A percentile compares a stretch with the other conserved stretches of the same genome.
phyloP scores from a whole-genome alignment of 257 asterid genomes.

The Solanum chiquidenum region DNA sequence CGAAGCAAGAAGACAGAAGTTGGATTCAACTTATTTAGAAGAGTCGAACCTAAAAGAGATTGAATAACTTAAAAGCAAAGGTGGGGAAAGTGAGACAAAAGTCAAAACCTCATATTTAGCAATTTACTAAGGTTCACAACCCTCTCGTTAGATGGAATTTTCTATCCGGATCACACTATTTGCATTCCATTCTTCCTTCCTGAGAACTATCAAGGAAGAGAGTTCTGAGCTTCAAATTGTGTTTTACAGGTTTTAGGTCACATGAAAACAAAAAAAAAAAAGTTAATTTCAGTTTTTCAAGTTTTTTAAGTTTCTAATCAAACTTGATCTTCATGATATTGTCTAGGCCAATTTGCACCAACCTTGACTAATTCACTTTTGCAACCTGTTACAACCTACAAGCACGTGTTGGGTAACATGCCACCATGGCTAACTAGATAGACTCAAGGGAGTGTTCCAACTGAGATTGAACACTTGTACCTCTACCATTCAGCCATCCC shows the following conservation, averaged over 20 bases:
- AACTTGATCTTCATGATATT: not conserved
- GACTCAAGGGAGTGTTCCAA: not conserved
- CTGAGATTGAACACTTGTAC: not conserved
- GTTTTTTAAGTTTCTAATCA: not conserved
- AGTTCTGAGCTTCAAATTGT: not conserved
- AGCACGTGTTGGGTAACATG: not conserved
- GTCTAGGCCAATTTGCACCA: not conserved
- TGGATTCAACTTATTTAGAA: not conserved
- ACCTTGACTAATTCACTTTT: not conserved
- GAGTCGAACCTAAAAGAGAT: not conserved
- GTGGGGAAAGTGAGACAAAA: not conserved
- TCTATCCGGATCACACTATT: not conserved
- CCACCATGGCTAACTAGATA: not conserved
- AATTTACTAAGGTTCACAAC: not conserved
- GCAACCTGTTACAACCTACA: not conserved
- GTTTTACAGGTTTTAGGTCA: not conserved
- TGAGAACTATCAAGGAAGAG: not conserved
- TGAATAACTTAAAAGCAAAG: not conserved
- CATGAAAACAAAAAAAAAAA: not conserved
- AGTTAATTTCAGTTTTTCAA: not conserved
- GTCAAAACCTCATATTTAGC: not conserved
- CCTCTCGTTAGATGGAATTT: not conserved
- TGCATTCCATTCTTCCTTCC: not conserved
- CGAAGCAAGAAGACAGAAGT: not conserved
- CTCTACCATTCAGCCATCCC: not conserved